phyloP scores from a whole-genome alignment of 148 eudicot genomes.

The Tetragonia tetragonoides region DNA sequence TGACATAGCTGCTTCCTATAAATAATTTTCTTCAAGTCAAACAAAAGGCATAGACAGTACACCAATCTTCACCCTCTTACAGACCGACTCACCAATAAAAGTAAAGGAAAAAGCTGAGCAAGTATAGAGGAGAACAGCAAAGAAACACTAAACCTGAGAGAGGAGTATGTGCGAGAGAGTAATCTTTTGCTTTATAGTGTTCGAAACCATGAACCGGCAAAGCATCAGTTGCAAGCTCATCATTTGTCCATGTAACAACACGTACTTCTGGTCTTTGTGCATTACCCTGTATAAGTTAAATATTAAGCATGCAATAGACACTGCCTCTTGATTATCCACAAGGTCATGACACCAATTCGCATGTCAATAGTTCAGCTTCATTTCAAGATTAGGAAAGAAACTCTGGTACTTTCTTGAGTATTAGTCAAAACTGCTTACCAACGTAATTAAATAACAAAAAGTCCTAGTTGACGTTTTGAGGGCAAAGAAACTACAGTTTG shows the following conservation, averaged over 20 bases:
- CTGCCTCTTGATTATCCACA: conserved; percentile 12
- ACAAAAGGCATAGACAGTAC: conserved; percentile 2
- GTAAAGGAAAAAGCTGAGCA: neutral
- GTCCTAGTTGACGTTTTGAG: neutral
- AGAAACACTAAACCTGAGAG: conserved; percentile 60
- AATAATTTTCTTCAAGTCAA: conserved; percentile 21
- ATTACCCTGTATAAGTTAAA: conserved; percentile 54
- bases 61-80: neutral
- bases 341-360: neutral
- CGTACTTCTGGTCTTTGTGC: conserved; percentile 99
- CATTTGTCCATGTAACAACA: conserved; percentile 93
- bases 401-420: neutral
- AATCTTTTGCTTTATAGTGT: conserved; percentile 96
- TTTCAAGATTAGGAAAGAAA: neutral
- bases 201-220: conserved; percentile 93
- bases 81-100: neutral
- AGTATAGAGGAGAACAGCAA: neutral
- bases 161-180: conserved; percentile 85
- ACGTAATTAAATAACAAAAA: neutral
- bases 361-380: neutral
- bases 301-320: neutral
- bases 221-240: conserved; percentile 97
- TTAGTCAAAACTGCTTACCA: neutral
- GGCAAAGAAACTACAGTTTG: neutral
- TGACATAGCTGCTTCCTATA: conserved; percentile 84